Conservation (phyloP, 2,329 filamentous ascomycete genomes). For the Blastomyces percursus region DNA sequence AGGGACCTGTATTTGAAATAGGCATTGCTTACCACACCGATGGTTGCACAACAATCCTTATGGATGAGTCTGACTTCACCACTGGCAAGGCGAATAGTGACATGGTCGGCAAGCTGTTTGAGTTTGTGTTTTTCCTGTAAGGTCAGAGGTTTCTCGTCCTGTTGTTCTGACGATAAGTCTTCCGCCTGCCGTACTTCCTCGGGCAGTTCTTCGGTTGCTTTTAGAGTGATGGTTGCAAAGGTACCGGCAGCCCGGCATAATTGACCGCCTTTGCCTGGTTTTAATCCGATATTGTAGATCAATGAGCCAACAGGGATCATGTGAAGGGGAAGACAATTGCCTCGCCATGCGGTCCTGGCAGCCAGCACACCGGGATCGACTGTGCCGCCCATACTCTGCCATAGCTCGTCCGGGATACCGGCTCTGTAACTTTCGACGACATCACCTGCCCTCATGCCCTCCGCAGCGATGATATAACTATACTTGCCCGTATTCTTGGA, state of each 20-base stretch:
- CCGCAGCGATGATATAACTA: slow-evolving; percentile 89
- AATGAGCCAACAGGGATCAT: slow-evolving; percentile 94
- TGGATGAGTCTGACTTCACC: slow-evolving; percentile 83
- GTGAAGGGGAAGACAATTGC: slow-evolving; percentile 89
- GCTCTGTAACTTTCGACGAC: slow-evolving; percentile 81
- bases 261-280: slow-evolving; percentile 61
- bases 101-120: slow-evolving; percentile 60
- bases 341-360: slow-evolving; percentile 83
- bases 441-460: slow-evolving; percentile 86
- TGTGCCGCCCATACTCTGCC: slow-evolving; percentile 83
- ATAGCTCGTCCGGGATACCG: slow-evolving; percentile 76
- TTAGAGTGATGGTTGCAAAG: slow-evolving; percentile 76
- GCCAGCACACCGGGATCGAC: slow-evolving; percentile 94
- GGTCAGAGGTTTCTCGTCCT: slow-evolving; percentile 25
- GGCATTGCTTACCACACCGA: slow-evolving; percentile 87
- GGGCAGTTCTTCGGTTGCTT: slow-evolving; percentile 44
- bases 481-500: slow-evolving; percentile 62
- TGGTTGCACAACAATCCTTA: slow-evolving; percentile 86
- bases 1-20: slow-evolving; percentile 83
- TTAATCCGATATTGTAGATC: slow-evolving; percentile 76
- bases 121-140: slow-evolving; percentile 31
- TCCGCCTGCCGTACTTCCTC: slow-evolving; percentile 13
- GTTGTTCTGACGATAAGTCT: neutral
- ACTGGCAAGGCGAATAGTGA: slow-evolving; percentile 79
- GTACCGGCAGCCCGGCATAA: slow-evolving; percentile 95